Evolutionary conservation across 2,329 filamentous ascomycete species (phyloP).

Genomic region (Mariannaea sp.): DNA sequence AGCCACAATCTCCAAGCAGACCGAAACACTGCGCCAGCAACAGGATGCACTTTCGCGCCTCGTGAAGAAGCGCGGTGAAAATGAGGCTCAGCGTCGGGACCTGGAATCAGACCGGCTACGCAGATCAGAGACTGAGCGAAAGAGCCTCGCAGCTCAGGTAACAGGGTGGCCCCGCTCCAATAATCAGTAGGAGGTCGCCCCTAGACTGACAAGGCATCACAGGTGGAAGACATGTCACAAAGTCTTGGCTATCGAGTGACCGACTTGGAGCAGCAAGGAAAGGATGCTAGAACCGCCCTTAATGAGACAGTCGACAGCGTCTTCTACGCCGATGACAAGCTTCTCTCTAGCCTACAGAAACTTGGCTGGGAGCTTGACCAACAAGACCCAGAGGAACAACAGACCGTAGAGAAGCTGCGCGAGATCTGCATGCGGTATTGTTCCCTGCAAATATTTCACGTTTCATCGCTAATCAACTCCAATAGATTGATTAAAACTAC

Average conservation of each 20-base stretch:
- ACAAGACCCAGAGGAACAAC: constrained; percentile 56
- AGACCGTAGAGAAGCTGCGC: constrained; percentile 61
- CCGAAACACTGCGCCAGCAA: constrained; percentile 64
- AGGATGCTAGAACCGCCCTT: constrained; percentile 50
- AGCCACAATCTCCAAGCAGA: constrained; percentile 66
- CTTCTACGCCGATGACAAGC: constrained; percentile 66
- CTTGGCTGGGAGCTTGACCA: constrained; percentile 64
- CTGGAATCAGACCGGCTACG: constrained; percentile 38
- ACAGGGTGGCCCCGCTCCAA: neutral
- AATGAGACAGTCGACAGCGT: constrained; percentile 55
- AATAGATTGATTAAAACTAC: constrained; percentile 61
- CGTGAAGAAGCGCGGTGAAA: constrained; percentile 48
- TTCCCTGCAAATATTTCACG: neutral
- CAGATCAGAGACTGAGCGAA: constrained; percentile 45
- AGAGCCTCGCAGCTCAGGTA: constrained; percentile 51
- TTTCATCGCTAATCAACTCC: constrained; percentile 14
- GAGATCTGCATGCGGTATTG: constrained; percentile 59
- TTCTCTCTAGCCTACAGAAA: constrained; percentile 68
- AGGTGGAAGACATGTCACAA: constrained; percentile 57
- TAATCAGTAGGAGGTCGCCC: neutral
- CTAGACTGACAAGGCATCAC: neutral
- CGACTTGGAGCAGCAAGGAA: constrained; percentile 58
- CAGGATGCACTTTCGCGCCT: constrained; percentile 61
- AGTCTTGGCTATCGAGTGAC: constrained; percentile 51
- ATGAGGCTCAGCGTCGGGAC: constrained; percentile 36